Conservation (phyloP, 1,284 basidiomycete genomes). For the Malassezia cuniculi region DNA sequence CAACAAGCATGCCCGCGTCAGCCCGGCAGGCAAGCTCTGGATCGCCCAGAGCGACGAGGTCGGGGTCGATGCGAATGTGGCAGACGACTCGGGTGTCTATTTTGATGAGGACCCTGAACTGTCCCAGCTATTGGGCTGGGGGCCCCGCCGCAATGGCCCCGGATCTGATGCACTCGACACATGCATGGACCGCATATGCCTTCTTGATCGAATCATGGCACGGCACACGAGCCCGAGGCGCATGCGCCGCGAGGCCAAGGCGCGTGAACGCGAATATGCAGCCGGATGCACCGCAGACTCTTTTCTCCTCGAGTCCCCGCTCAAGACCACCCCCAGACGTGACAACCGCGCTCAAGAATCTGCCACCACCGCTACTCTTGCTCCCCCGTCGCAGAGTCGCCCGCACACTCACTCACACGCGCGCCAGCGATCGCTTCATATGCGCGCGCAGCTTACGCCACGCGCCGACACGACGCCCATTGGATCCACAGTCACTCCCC, state of each 20-base stretch:
- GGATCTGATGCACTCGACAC: constrained; percentile 18
- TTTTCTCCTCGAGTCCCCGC: too few relatives aligned
- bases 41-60: constrained; percentile 4
- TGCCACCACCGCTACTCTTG: too few relatives aligned
- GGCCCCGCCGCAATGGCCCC: constrained; percentile 18
- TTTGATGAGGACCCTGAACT: constrained; percentile 9
- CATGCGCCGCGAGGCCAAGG: constrained; percentile 29
- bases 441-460: too few relatives aligned
- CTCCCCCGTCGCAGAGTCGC: too few relatives aligned
- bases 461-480: too few relatives aligned
- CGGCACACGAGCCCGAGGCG: constrained; percentile 33
- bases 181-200: constrained; percentile 32
- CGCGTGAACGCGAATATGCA: constrained; percentile 16
- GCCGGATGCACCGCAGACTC: constrained; percentile 8
- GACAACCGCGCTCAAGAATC: too few relatives aligned
- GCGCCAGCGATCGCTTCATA: too few relatives aligned
- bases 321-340: too few relatives aligned
- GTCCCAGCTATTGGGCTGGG: constrained; percentile 7
- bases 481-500: too few relatives aligned
- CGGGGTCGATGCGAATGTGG: neutral
- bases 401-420: too few relatives aligned
- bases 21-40: constrained; percentile 22
- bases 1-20: constrained; percentile 30
- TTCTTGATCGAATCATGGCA: constrained; percentile 39
- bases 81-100: constrained; percentile 23